These are phyloP conservation scores for Thalassiosira livingstoniorum DNA, from an alignment of 352 stramenopile species.

Conservation along the genomic window DNA sequence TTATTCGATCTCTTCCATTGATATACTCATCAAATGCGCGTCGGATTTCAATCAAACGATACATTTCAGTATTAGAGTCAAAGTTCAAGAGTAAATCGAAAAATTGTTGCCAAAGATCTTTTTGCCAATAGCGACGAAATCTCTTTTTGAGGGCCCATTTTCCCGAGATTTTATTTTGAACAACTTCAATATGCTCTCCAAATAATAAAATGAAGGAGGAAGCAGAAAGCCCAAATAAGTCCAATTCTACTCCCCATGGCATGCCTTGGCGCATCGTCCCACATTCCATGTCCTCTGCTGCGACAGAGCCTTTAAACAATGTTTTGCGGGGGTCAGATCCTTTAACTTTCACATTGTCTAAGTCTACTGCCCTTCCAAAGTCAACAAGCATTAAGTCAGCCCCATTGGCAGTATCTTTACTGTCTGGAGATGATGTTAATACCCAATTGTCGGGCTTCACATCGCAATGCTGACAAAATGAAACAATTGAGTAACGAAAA, in stretches of 20 bases:
- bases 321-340: constrained; percentile 26
- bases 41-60: constrained; percentile 33
- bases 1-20: constrained; percentile 31
- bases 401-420: constrained; percentile 35
- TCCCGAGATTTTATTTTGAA: constrained; percentile 43
- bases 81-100: constrained; percentile 53
- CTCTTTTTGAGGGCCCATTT: constrained; percentile 60
- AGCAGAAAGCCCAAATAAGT: constrained; percentile 75
- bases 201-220: constrained; percentile 76
- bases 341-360: constrained; percentile 37
- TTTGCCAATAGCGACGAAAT: constrained; percentile 74
- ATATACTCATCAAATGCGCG: constrained; percentile 43
- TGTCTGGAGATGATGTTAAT: constrained; percentile 49
- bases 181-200: constrained; percentile 70
- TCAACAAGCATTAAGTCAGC: constrained; percentile 79
- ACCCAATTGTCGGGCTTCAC: constrained; percentile 85
- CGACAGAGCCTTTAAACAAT: constrained; percentile 58
- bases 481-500: not conserved
- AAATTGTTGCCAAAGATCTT: constrained; percentile 63
- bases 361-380: constrained; percentile 79
- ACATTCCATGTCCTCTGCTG: constrained; percentile 71
- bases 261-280: constrained; percentile 68
- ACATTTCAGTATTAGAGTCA: constrained; percentile 21
- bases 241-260: constrained; percentile 77
- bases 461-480: constrained; percentile 72